These are phyloP conservation scores for Argentina anserina DNA, from an alignment of 306 rosid genomes.

Conservation along the genomic window DNA sequence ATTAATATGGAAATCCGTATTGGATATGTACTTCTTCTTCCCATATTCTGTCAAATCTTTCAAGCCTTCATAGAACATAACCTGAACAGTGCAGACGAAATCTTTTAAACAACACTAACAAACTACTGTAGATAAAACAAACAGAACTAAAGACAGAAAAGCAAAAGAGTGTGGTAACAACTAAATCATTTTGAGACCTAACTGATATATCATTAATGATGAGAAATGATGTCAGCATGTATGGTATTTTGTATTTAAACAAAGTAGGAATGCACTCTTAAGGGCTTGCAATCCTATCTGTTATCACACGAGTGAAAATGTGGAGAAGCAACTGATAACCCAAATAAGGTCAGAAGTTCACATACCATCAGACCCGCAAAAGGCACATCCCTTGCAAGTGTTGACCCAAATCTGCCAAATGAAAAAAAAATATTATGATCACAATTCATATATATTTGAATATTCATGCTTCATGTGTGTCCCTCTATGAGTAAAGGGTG, in stretches of 20 bases:
- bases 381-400: slow-evolving; percentile 90
- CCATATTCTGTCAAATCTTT: slow-evolving; percentile 59
- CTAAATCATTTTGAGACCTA: neutral
- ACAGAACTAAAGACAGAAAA: neutral
- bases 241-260: neutral
- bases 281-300: neutral
- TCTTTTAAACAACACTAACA: neutral
- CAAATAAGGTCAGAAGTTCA: neutral
- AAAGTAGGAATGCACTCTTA: neutral
- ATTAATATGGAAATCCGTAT: slow-evolving; percentile 41
- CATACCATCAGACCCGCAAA: slow-evolving; percentile 88
- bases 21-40: slow-evolving; percentile 50
- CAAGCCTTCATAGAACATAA: slow-evolving; percentile 73
- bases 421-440: slow-evolving; percentile 22
- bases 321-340: slow-evolving; percentile 4
- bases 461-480: neutral
- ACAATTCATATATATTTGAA: neutral
- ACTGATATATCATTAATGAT: neutral
- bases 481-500: neutral
- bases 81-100: slow-evolving; percentile 38
- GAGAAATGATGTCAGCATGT: neutral
- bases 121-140: neutral
- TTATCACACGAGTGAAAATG: neutral
- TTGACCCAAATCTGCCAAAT: slow-evolving; percentile 66
- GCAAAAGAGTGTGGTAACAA: neutral